Evolutionary conservation across 306 rosid species (phyloP), one percentile per base, ranked within the genome.

Genomic region (Medicago arabica): DNA sequence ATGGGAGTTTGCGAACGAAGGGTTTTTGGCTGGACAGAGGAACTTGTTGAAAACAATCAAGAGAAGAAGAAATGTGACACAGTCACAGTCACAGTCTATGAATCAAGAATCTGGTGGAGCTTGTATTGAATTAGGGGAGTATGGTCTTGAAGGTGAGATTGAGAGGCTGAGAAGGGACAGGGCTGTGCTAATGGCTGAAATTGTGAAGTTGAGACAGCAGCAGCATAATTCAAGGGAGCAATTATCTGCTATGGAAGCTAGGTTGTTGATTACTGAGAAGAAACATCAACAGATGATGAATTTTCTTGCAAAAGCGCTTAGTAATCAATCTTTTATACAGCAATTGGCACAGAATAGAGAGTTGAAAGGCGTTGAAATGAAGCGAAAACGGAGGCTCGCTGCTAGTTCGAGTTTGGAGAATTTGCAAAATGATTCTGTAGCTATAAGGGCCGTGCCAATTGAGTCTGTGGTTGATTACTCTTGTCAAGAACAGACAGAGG

Each of bases 1-100:
- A 55, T 96, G 98, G 99, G 99, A 96, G 69, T 96, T 96, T 19
- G 99, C 98, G 2, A 90, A 96, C 38, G 93, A 90, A 74, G 98
- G 99, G 46, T 96, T 96, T 78, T 81, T 96, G 19, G 93, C 91
- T 19, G 99, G 98, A 28, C 98, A 96, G 81, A 86, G 73, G 74
- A 85, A 88, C 31, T 69, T 92, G 23, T 71, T 96, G 76, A 96
- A 82, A 87, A 92, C 87, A 6, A 92, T 96, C 15, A 96, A 87
- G 90, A 88, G 99, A 76, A 96, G 98, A 76, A 88, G 99, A 54
- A 85, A 92, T 59, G 89, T 86, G 7, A 14, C 91, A 0, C 96
- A 85, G 78, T 28, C 89, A 0, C 96, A 85, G 78, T 28, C 89
- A 0, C 93, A 83, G 72, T 40, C 67, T 50, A 2, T 66, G 40